A percentile compares a stretch with the other conserved stretches of the same genome.
phyloP scores from a whole-genome alignment of 495 filamentous ascomycete genomes.

The Geopyxis carbonaria region DNA sequence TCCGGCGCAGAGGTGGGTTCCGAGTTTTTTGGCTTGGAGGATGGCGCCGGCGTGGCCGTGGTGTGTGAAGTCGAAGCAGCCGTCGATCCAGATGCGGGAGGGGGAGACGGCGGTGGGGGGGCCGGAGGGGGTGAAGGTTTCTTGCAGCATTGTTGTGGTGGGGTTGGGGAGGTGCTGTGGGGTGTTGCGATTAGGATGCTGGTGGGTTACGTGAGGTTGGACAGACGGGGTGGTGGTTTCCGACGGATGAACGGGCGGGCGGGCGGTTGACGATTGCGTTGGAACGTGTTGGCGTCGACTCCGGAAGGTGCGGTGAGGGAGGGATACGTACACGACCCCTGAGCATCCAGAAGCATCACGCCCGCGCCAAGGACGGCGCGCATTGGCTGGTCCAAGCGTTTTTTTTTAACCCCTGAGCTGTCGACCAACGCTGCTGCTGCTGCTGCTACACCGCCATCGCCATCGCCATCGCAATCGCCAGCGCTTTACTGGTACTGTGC shows the following conservation, averaged over 20 bases:
- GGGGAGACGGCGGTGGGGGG: constrained; percentile 1
- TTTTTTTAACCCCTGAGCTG: too few species aligned
- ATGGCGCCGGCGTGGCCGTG: constrained; percentile 96
- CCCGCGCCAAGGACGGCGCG: too few species aligned
- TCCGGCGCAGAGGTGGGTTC: constrained; percentile 72
- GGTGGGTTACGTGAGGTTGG: not conserved
- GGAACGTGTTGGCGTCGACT: too few species aligned
- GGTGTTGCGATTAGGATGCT: constrained; percentile 4
- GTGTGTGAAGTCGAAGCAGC: constrained; percentile 97
- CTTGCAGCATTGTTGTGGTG: too few species aligned
- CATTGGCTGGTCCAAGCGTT: too few species aligned
- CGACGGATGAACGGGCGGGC: not conserved
- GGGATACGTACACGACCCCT: too few species aligned
- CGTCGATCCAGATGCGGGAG: constrained; percentile 80
- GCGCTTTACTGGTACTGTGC: too few species aligned
- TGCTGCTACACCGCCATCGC: too few species aligned
- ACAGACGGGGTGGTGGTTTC: not conserved
- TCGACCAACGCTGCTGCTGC: too few species aligned
- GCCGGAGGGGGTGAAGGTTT: not conserved
- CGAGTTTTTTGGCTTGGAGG: constrained; percentile 76
- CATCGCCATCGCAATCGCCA: too few species aligned
- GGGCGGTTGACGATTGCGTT: not conserved
- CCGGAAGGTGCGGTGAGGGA: too few species aligned
- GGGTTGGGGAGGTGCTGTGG: constrained; percentile 13
- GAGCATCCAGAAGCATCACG: too few species aligned